Evolutionary conservation across 192 early-diverging fungal species (phyloP).

Genomic region (Coemansia pectinata): DNA sequence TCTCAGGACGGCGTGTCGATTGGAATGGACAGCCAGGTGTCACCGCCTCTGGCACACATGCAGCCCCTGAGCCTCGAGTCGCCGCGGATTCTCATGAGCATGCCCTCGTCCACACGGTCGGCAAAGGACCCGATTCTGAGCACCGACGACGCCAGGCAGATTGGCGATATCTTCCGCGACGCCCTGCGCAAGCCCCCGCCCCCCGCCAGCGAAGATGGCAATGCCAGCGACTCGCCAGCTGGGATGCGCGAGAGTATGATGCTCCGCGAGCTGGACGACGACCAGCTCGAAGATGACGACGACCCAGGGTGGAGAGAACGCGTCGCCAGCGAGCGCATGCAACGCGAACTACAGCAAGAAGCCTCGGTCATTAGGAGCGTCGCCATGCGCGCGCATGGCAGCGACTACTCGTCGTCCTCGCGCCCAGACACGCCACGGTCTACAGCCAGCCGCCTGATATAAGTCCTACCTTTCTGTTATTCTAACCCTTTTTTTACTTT

Average conservation of each 20-base stretch:
- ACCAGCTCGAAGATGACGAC: constrained; percentile 30
- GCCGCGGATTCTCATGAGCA: constrained; percentile 47
- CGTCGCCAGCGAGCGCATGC: constrained; percentile 55
- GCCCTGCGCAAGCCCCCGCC: constrained; percentile 49
- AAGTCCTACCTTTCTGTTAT: not conserved
- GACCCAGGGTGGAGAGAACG: constrained; percentile 52
- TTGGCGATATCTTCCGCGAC: constrained; percentile 54
- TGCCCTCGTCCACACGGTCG: constrained; percentile 38
- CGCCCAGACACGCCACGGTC: constrained; percentile 28
- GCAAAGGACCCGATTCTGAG: constrained; percentile 23
- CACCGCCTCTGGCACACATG: constrained; percentile 16
- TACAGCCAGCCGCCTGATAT: not conserved
- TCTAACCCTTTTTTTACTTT: not conserved
- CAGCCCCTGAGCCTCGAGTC: constrained; percentile 45
- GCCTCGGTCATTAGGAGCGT: constrained; percentile 46
- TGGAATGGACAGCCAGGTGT: constrained; percentile 17
- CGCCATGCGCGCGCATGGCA: constrained; percentile 47
- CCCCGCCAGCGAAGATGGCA: constrained; percentile 34
- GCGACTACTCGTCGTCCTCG: constrained; percentile 42
- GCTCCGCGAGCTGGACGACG: constrained; percentile 22
- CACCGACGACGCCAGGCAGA: constrained; percentile 48
- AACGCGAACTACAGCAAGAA: constrained; percentile 47
- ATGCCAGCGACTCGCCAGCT: constrained; percentile 16
- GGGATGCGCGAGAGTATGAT: constrained; percentile 16
- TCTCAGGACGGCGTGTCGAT: constrained; percentile 33